These are phyloP conservation scores for Ambispora gerdemannii DNA, from an alignment of 192 early-diverging fungal species.

Conservation along the genomic window DNA sequence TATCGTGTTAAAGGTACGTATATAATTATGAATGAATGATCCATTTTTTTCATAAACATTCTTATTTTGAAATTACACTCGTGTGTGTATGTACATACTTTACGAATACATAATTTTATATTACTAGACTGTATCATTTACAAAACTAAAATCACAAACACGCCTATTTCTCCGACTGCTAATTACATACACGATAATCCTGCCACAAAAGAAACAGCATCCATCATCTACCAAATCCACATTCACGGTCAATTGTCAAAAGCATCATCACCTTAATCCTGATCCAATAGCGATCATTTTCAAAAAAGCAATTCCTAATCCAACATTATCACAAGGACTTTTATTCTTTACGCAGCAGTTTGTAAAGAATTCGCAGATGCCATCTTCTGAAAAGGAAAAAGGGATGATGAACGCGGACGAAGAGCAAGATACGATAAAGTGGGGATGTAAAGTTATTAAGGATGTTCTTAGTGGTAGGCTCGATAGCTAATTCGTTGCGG, in stretches of 20 bases:
- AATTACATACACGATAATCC: conserved; percentile 67
- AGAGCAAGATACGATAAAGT: conserved; percentile 63
- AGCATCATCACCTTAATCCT: conserved; percentile 41
- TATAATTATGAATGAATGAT: neutral
- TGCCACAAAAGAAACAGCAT: conserved; percentile 33
- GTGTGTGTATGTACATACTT: conserved; percentile 2
- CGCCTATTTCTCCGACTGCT: conserved; percentile 70
- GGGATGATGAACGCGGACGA: conserved; percentile 58
- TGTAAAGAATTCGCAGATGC: conserved; percentile 58
- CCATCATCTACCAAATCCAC: conserved; percentile 1
- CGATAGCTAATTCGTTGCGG: too few relatives aligned
- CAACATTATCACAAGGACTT: conserved; percentile 76
- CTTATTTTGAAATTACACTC: neutral
- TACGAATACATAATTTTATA: conserved; percentile 34
- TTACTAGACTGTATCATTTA: conserved; percentile 64
- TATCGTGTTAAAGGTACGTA: conserved; percentile 58
- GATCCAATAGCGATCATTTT: conserved; percentile 56
- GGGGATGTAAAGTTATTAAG: conserved; percentile 65
- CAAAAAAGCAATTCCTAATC: conserved; percentile 52
- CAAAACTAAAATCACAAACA: conserved; percentile 57
- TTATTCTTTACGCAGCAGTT: conserved; percentile 81
- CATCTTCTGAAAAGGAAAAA: conserved; percentile 59
- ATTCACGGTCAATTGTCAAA: conserved; percentile 31
- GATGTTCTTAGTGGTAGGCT: too few relatives aligned
- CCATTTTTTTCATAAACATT: neutral